Evolutionary conservation across 352 stramenopile genomes (phyloP).

Genomic region (Hyaloperonospora arabidopsidis): DNA sequence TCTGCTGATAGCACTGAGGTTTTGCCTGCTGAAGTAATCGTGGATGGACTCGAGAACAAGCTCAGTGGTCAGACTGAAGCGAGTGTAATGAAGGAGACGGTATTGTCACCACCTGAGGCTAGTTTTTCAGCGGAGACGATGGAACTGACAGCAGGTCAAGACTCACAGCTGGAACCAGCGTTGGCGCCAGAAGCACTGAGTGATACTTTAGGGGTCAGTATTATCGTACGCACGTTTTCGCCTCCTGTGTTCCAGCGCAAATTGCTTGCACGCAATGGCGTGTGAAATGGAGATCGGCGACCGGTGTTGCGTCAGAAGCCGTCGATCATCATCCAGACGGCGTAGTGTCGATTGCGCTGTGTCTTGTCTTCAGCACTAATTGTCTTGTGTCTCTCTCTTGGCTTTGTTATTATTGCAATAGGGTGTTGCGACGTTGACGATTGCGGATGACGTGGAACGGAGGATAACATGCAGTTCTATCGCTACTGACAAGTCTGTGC

Average conservation of each 20-base stretch:
- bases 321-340: conserved; percentile 7
- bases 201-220: conserved; percentile 30
- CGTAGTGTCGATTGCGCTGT: conserved; percentile 23
- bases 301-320: conserved; percentile 18
- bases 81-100: conserved; percentile 5
- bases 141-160: conserved; percentile 5
- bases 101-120: not conserved
- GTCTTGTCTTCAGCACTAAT: conserved; percentile 29
- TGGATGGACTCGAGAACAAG: not conserved
- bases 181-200: conserved; percentile 7
- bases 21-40: not conserved
- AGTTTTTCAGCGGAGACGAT: not conserved
- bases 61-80: conserved; percentile 4
- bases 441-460: not conserved
- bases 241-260: conserved; percentile 18
- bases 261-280: conserved; percentile 21
- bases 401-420: conserved; percentile 18
- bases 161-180: not conserved
- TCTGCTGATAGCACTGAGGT: conserved; percentile 4
- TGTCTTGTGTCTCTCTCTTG: conserved; percentile 23
- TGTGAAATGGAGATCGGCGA: conserved; percentile 19
- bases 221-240: conserved; percentile 21
- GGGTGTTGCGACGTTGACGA: conserved; percentile 5
- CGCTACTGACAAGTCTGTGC: conserved; percentile 3
- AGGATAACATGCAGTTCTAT: not conserved